Evolutionary conservation across 192 early-diverging fungal species (phyloP).

Genomic region (Mortierella hygrophila): DNA sequence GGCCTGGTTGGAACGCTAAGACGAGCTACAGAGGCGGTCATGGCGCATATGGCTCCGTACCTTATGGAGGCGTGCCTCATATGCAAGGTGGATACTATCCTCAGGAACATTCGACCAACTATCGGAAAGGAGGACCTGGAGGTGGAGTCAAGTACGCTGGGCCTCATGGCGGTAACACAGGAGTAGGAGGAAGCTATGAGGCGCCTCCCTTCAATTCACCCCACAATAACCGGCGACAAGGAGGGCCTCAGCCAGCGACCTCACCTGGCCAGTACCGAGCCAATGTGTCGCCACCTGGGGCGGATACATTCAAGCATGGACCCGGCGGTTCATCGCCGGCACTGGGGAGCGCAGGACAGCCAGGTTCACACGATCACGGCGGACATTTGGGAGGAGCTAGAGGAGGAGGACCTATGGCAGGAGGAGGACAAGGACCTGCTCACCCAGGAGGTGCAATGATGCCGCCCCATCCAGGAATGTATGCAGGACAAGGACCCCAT

Average conservation of each 20-base stretch:
- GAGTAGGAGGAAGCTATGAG: neutral
- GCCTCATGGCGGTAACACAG: neutral
- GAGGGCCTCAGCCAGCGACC: slow-evolving; percentile 12
- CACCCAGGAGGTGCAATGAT: slow-evolving; percentile 2
- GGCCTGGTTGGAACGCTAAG: slow-evolving; percentile 32
- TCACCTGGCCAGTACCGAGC: slow-evolving; percentile 11
- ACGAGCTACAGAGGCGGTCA: slow-evolving; percentile 18
- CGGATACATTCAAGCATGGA: slow-evolving; percentile 5
- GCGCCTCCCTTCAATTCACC: slow-evolving; percentile 5
- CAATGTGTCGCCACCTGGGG: neutral
- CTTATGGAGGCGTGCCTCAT: neutral
- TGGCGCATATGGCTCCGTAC: neutral
- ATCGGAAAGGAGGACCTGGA: slow-evolving; percentile 26
- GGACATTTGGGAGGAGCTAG: neutral
- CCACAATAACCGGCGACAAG: slow-evolving; percentile 10
- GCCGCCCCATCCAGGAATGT: slow-evolving; percentile 14
- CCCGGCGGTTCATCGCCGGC: neutral
- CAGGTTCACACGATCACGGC: slow-evolving; percentile 9
- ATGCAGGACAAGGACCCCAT: slow-evolving; percentile 35
- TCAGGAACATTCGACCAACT: neutral
- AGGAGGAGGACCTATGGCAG: slow-evolving; percentile 1
- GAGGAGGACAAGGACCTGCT: slow-evolving; percentile 7
- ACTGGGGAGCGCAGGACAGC: neutral
- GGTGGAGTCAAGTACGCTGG: slow-evolving; percentile 23
- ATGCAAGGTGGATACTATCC: slow-evolving; percentile 14